phyloP scores from a whole-genome alignment of 2,329 filamentous ascomycete genomes.

The Arachnomyces sp. region DNA sequence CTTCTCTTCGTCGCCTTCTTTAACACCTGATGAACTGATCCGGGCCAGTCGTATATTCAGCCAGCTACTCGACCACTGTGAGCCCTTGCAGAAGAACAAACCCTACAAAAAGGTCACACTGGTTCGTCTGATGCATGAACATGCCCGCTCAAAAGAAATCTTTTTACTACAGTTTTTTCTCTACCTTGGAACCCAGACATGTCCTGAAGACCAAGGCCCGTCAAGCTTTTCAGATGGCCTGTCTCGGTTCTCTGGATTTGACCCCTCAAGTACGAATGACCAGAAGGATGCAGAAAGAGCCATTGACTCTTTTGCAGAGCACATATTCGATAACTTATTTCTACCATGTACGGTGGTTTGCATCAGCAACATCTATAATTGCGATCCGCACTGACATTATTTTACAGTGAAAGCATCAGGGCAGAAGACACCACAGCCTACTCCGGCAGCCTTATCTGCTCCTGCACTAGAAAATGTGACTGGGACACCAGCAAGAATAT shows the following conservation, averaged over 20 bases:
- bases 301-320: conserved; percentile 11
- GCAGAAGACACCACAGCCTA: conserved; percentile 11
- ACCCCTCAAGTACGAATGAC: conserved; percentile 1
- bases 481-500: conserved; percentile 11
- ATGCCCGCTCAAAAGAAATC: conserved; percentile 11
- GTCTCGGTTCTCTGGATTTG: conserved; percentile 6
- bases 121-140: conserved; percentile 15
- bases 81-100: conserved; percentile 13
- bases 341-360: conserved; percentile 12
- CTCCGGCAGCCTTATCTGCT: conserved; percentile 11
- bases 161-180: conserved; percentile 10
- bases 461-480: conserved; percentile 5
- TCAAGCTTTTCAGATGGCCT: conserved; percentile 3
- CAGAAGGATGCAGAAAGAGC: conserved; percentile 5
- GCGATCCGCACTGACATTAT: conserved; percentile 4
- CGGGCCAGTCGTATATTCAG: conserved; percentile 9
- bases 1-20: conserved; percentile 2
- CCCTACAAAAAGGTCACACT: conserved; percentile 17
- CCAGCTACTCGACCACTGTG: conserved; percentile 12
- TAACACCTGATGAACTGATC: conserved; percentile 10
- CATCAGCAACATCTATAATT: background rate
- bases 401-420: conserved; percentile 13
- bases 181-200: conserved; percentile 3
- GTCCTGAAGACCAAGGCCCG: too few relatives aligned
- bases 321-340: conserved; percentile 14